Evolutionary conservation across 352 stramenopile species (phyloP), one percentile per base, ranked within the genome.

Genomic region (Pythium monospermum): DNA sequence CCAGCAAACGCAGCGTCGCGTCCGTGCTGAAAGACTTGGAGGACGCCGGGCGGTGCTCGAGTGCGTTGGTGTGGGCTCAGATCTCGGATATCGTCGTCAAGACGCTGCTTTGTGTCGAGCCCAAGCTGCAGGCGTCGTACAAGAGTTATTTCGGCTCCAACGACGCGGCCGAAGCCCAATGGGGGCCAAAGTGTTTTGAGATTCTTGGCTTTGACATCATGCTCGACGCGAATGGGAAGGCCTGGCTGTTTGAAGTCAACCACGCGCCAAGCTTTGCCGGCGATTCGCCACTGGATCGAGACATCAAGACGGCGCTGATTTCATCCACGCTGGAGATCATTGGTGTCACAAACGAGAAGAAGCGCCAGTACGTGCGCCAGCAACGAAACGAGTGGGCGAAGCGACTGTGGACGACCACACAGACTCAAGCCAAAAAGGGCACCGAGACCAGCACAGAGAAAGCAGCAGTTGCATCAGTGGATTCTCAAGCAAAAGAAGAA

Each of bases 131-230:
- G 31, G 54, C 68, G n/a, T 70, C 51, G 6, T 78, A 78, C 49
- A 63, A 61, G 23, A 73, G 54, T 39, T 78, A 71, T 28, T 78
- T 78, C 39, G 65, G 65, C 16, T 38, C 52, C 6, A 62, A 60
- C 18, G 51, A 50, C 4, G 48, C 32, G 6, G 59, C 46, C 4
- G 59, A 68, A 19, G 35, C 46, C 5, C 31, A 47, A n/a, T 73
- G 61, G 60, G 68, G 68, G 10, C 61, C 64, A 1, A 69, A 71
- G 30, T 71, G 62, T 42, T 78, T 78, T 46, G 68, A 78, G 42
- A 71, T 78, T 25, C 49, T 78, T 8, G 68, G 68, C 3, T 78
- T 75, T 37, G 68, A 78, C 22, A 60, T 78, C 38, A 72, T 78
- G 60, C 57, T 78, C 3, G 68, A 78, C 23, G 30, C 68, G 10